phyloP scores from a whole-genome alignment of 345 rosid species.

The Lepidium africanum region DNA sequence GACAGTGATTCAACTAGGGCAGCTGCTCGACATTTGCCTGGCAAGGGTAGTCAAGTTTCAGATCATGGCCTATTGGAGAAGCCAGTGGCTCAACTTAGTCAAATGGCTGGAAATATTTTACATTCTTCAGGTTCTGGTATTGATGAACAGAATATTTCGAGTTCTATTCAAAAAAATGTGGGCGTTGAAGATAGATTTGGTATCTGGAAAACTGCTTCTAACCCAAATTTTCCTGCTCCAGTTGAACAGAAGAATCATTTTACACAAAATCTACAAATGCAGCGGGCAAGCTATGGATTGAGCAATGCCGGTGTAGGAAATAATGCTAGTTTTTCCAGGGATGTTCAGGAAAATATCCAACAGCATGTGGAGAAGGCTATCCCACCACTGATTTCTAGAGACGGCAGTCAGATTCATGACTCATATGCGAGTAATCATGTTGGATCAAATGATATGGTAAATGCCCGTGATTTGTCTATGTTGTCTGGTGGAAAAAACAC shows the following conservation, averaged over 20 bases:
- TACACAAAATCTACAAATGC: slow-evolving; percentile 31
- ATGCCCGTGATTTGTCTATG: slow-evolving; percentile 38
- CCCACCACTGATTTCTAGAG: slow-evolving; percentile 31
- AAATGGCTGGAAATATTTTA: slow-evolving; percentile 32
- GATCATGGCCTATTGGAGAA: slow-evolving; percentile 40
- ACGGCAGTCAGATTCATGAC: slow-evolving; percentile 39
- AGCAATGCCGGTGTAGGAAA: slow-evolving; percentile 29
- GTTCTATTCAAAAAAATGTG: slow-evolving; percentile 36
- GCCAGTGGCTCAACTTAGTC: slow-evolving; percentile 38
- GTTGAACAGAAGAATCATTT: slow-evolving; percentile 32
- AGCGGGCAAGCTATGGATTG: slow-evolving; percentile 32
- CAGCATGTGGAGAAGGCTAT: slow-evolving; percentile 41
- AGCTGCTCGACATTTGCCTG: slow-evolving; percentile 29
- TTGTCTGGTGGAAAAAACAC: slow-evolving; percentile 42
- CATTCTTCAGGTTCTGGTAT: slow-evolving; percentile 34
- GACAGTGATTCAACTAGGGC: slow-evolving; percentile 38
- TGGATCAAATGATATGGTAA: slow-evolving; percentile 35
- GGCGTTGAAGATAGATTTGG: slow-evolving; percentile 33
- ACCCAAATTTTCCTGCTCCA: slow-evolving; percentile 31
- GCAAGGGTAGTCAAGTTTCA: slow-evolving; percentile 35
- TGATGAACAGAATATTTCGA: slow-evolving; percentile 27
- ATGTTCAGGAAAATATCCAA: slow-evolving; percentile 32
- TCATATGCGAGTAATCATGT: slow-evolving; percentile 38
- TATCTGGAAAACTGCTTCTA: slow-evolving; percentile 39
- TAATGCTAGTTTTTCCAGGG: slow-evolving; percentile 30